Evolutionary conservation across 2,329 filamentous ascomycete genomes (phyloP).

Genomic region (Clonostachys solani): DNA sequence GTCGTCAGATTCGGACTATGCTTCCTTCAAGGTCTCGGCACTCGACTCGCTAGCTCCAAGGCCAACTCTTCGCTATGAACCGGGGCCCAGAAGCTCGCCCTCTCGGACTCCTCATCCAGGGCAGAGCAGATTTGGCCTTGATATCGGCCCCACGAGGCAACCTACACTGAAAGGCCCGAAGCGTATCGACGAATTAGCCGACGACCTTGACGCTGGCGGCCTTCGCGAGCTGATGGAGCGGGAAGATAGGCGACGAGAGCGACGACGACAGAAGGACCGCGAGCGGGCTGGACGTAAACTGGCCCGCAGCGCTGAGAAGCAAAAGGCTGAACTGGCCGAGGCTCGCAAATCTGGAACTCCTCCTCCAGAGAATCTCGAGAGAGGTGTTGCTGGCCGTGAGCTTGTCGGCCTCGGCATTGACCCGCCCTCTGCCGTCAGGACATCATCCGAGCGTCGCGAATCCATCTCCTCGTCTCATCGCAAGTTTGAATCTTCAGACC

Average conservation of each 20-base stretch:
- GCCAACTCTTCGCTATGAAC: slow-evolving; percentile 74
- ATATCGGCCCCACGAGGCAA: no score
- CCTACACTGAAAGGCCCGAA: slow-evolving; percentile 52
- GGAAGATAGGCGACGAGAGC: slow-evolving; percentile 75
- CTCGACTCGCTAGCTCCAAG: slow-evolving; percentile 81
- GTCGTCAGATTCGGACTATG: slow-evolving; percentile 68
- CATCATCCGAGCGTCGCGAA: slow-evolving; percentile 45
- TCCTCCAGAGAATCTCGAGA: slow-evolving; percentile 52
- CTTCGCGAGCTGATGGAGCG: slow-evolving; percentile 87
- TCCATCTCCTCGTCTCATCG: slow-evolving; percentile 2
- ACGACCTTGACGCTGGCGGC: slow-evolving; percentile 80
- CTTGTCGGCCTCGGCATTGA: slow-evolving; percentile 52
- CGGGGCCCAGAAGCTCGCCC: slow-evolving; percentile 54
- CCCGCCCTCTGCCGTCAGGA: slow-evolving; percentile 48
- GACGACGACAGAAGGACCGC: slow-evolving; percentile 64
- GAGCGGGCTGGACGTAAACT: slow-evolving; percentile 63
- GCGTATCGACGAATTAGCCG: slow-evolving; percentile 68
- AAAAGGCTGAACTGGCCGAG: slow-evolving; percentile 52
- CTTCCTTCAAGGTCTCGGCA: slow-evolving; percentile 73
- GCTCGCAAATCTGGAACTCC: slow-evolving; percentile 45
- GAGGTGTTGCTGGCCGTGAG: slow-evolving; percentile 57
- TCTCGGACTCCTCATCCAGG: slow-evolving; percentile 25
- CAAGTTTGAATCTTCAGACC: no score
- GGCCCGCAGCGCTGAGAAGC: slow-evolving; percentile 62
- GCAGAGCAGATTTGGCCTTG: no score